Evolutionary conservation across 768 basidiomycete genomes (phyloP).

Genomic region (Lactarius sp.): DNA sequence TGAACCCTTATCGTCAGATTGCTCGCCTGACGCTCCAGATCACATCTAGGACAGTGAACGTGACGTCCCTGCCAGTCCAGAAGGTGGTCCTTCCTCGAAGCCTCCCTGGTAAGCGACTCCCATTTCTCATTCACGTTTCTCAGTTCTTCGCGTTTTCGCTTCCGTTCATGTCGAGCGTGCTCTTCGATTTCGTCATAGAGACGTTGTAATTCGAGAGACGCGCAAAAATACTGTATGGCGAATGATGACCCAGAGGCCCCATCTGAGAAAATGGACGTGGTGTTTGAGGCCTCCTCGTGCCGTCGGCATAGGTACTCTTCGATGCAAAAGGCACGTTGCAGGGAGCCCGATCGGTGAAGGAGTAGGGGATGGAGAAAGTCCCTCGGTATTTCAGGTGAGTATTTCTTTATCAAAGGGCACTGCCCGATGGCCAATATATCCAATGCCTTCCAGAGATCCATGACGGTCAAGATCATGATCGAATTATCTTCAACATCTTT

Average conservation of each 20-base stretch:
- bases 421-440: constrained; percentile 36
- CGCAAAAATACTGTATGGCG: constrained; percentile 7
- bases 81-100: background rate
- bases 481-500: constrained; percentile 5
- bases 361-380: constrained; percentile 39
- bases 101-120: background rate
- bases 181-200: background rate
- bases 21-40: background rate
- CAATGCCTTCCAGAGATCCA: constrained; percentile 43
- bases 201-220: background rate
- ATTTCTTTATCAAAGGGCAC: constrained; percentile 38
- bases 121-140: background rate
- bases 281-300: background rate
- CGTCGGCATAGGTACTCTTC: constrained; percentile 6
- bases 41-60: constrained; percentile 1
- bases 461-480: background rate
- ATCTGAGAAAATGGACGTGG: constrained; percentile 10
- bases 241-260: background rate
- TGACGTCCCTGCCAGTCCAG: too few species aligned
- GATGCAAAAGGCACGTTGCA: background rate
- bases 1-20: constrained; percentile 2
- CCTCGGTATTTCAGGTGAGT: constrained; percentile 42
- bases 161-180: background rate
- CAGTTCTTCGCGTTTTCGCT: constrained; percentile 1
- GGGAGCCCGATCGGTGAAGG: constrained; percentile 30